These are phyloP conservation scores for Spinacia oleracea DNA, from an alignment of 179 eudicot genomes.

Conservation along the genomic window DNA sequence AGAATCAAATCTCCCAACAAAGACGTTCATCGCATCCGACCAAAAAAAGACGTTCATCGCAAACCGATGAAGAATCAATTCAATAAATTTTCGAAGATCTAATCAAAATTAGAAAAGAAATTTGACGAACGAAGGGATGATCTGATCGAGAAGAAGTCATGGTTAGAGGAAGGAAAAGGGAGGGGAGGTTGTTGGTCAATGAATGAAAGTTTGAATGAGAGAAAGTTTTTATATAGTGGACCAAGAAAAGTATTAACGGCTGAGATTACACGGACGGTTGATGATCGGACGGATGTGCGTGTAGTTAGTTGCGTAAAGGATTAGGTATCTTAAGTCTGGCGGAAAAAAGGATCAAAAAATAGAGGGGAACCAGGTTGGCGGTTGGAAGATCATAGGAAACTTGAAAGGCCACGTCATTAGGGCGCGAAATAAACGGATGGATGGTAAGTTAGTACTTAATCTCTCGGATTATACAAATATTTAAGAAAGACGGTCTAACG, in stretches of 20 bases:
- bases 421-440: background rate
- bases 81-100: background rate
- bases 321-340: background rate
- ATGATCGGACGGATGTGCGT: conserved; percentile 20
- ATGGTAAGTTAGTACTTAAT: too few relatives aligned
- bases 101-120: background rate
- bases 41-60: too few relatives aligned
- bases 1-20: background rate
- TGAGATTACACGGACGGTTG: conserved; percentile 3
- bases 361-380: background rate
- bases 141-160: background rate
- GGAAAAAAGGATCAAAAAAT: background rate
- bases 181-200: background rate
- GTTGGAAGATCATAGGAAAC: background rate
- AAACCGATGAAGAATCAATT: conserved; percentile 2
- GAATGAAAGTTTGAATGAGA: background rate
- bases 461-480: too few relatives aligned
- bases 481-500: too few relatives aligned
- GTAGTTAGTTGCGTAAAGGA: background rate
- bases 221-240: conserved; percentile 14
- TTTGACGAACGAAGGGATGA: background rate
- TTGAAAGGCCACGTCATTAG: conserved; percentile 6
- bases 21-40: too few relatives aligned
- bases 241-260: background rate
- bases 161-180: conserved; percentile 2